Conservation (phyloP, 2,329 filamentous ascomycete species). For the Cladophialophora immunda region DNA sequence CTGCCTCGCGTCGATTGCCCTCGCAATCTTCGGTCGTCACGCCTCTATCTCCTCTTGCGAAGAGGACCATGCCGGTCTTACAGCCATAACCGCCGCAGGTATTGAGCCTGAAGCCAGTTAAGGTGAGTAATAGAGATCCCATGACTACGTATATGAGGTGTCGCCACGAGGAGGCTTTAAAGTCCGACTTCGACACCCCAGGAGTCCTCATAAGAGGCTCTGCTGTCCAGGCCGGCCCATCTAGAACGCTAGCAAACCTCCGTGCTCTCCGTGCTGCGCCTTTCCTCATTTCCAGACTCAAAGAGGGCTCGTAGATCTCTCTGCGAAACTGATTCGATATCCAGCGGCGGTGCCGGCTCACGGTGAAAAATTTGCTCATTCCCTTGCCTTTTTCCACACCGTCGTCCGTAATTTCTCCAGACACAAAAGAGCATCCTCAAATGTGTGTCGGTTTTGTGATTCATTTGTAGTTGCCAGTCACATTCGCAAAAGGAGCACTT, state of each 20-base stretch:
- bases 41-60: too few relatives aligned
- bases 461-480: slow-evolving; percentile 12
- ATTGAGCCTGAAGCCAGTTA: too few relatives aligned
- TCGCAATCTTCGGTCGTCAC: too few relatives aligned
- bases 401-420: slow-evolving; percentile 13
- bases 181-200: slow-evolving; percentile 12
- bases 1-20: too few relatives aligned
- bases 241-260: slow-evolving; percentile 12
- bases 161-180: slow-evolving; percentile 11
- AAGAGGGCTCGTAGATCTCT: slow-evolving; percentile 15
- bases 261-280: slow-evolving; percentile 13
- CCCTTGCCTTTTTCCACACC: slow-evolving; percentile 12
- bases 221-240: slow-evolving; percentile 15
- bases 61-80: too few relatives aligned
- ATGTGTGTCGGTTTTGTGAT: slow-evolving; percentile 15
- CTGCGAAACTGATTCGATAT: slow-evolving; percentile 13
- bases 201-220: slow-evolving; percentile 11
- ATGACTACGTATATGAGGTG: slow-evolving; percentile 13
- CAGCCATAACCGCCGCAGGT: too few relatives aligned
- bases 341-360: slow-evolving; percentile 14
- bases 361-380: slow-evolving; percentile 17
- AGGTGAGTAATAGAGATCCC: too few relatives aligned
- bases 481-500: slow-evolving; percentile 14
- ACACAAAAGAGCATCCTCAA: slow-evolving; percentile 3
- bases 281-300: slow-evolving; percentile 14